Evolutionary conservation across 306 rosid species (phyloP).

Genomic region (Vigna radiata): DNA sequence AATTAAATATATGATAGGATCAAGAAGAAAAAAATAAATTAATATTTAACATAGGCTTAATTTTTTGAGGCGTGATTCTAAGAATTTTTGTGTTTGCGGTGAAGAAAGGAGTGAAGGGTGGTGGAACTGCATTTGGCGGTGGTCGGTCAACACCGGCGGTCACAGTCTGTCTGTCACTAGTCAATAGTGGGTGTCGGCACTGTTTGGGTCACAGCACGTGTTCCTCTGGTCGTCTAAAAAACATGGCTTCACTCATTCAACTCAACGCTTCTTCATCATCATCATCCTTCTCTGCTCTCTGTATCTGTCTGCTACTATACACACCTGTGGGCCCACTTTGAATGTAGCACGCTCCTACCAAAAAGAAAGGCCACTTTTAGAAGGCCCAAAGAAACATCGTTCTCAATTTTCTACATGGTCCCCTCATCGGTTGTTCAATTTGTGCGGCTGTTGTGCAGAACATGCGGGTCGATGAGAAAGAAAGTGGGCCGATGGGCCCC

Average conservation of each 20-base stretch:
- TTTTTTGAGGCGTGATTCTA: no score
- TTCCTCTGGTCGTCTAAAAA: not conserved
- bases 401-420: not conserved
- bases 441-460: not conserved
- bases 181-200: slow-evolving; percentile 56
- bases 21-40: no score
- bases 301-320: not conserved
- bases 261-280: no score
- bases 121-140: slow-evolving; percentile 30
- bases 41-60: no score
- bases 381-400: not conserved
- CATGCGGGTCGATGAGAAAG: not conserved
- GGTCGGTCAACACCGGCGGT: slow-evolving; percentile 13
- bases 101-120: no score
- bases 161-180: slow-evolving; percentile 8
- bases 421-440: slow-evolving; percentile 15
- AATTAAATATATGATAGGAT: no score
- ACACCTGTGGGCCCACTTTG: slow-evolving; percentile 11
- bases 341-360: not conserved
- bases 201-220: slow-evolving; percentile 41
- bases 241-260: no score
- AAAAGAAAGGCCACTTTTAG: not conserved
- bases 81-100: no score
- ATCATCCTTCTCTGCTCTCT: not conserved
- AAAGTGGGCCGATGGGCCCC: slow-evolving; percentile 9